Base-by-base conservation (phyloP, 192 early-diverging fungal species). In the Funneliformis geosporum region DNA sequence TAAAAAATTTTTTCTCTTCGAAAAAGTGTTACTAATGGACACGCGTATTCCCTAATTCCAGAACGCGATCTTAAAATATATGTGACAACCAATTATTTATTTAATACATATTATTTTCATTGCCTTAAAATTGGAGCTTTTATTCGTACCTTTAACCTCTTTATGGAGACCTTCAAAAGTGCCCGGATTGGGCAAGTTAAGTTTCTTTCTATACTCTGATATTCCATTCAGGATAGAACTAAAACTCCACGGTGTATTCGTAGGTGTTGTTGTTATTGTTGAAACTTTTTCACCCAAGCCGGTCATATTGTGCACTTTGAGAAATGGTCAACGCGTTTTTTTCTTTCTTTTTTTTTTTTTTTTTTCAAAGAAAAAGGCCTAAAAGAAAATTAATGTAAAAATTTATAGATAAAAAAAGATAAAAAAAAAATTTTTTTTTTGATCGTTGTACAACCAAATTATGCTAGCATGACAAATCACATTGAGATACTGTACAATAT, bases 111-210 rank as follows among this genome's bases (percentile, higher is more conserved):
- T 4, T 39, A 43, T 21, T 43, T 39, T 69, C 67, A 18, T 9
- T 21, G 55, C 11, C 18, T n/a, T 55, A 50, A 43, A 43, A 50
- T 9, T 25, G 33, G 33, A 33, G 33, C 28, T 33, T 65, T 68
- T 14, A 33, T 25, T 84, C 85, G 28, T 83, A 96, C 95, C 83
- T 84, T 93, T 95, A 43, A 87, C 86, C 86, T 96, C 95, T 47
- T 91, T 80, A 87, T 94, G 95, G 80, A 95, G 83, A 76, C 88
- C 86, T 85, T 97, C 96, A 80, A 90, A 95, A 75, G 83, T 90
- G 75, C 94, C 96, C 25, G 95, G 95, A 81, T 90, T 90, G n/a
- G 91, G 90, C 75, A 97, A 84, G 77, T 91, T 85, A 33, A 92
- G 83, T 11, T 70, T 71, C 18, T 84, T 71, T 72, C 78, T 82